Conservation (phyloP, 2,329 filamentous ascomycete species). For the Penicillium hesseltinei region DNA sequence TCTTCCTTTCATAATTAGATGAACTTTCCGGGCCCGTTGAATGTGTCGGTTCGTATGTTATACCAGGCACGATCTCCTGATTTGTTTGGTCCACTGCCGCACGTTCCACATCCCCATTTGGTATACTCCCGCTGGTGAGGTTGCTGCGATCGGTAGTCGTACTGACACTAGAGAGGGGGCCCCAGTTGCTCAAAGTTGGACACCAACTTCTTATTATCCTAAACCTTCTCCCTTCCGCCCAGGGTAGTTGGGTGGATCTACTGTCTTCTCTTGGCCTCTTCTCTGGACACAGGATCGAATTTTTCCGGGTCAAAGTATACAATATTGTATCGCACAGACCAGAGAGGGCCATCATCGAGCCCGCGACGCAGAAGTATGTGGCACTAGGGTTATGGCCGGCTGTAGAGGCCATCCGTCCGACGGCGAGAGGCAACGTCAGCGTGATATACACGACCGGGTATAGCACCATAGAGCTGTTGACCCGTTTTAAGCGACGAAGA, state of each 20-base stretch:
- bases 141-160: no score
- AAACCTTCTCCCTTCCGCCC: neutral
- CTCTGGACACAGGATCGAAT: neutral
- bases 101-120: no score
- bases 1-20: neutral
- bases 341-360: neutral
- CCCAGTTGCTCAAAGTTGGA: neutral
- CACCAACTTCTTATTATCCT: neutral
- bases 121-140: no score
- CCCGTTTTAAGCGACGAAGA: neutral
- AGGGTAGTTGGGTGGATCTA: neutral
- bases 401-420: neutral
- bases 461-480: neutral
- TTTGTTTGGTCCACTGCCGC: neutral
- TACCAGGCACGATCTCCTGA: neutral
- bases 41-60: neutral
- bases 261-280: neutral
- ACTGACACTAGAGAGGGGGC: no score
- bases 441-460: neutral
- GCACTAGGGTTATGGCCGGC: neutral
- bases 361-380: neutral
- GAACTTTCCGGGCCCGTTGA: neutral
- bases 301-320: neutral
- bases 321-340: neutral
- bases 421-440: neutral